Conservation (phyloP, 768 basidiomycete species). For the Boletus insuetus region DNA sequence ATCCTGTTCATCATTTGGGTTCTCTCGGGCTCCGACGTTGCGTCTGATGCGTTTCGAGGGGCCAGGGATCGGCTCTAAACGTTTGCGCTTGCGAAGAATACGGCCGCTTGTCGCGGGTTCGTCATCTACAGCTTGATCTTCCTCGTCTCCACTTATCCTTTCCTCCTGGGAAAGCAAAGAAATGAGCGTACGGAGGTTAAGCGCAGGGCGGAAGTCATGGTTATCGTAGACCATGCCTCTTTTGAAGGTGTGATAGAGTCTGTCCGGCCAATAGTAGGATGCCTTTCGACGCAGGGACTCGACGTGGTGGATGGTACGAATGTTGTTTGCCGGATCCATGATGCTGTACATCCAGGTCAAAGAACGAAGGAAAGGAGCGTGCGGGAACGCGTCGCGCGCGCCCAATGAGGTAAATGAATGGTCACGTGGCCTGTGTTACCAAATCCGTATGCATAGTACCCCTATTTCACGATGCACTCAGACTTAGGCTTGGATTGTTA, state of each 20-base stretch:
- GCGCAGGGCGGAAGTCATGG: constrained; percentile 27
- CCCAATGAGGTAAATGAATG: neutral
- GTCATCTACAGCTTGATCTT: neutral
- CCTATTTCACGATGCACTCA: neutral
- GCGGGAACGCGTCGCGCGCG: constrained; percentile 2
- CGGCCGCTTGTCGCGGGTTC: neutral
- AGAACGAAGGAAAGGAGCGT: constrained; percentile 3
- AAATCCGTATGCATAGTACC: neutral
- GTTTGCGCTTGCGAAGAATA: constrained; percentile 19
- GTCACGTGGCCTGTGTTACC: constrained; percentile 16
- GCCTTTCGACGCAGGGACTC: constrained; percentile 28
- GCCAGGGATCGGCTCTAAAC: neutral
- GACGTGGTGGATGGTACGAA: constrained; percentile 20
- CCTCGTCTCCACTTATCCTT: neutral
- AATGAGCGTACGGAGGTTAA: constrained; percentile 29
- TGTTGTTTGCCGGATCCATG: constrained; percentile 7
- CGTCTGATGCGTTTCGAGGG: constrained; percentile 17
- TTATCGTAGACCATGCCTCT: neutral
- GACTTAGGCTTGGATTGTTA: neutral
- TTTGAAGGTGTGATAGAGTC: constrained; percentile 8
- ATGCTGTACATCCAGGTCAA: neutral
- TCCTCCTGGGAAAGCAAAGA: constrained; percentile 12
- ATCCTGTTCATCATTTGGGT: neutral
- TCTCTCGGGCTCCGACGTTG: neutral
- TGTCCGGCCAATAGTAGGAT: constrained; percentile 26